Percentiles rank a stretch among this genome's conserved stretches.
Conservation (phyloP, 441 rosid species). For the Bocquillonia castaneifolia region DNA sequence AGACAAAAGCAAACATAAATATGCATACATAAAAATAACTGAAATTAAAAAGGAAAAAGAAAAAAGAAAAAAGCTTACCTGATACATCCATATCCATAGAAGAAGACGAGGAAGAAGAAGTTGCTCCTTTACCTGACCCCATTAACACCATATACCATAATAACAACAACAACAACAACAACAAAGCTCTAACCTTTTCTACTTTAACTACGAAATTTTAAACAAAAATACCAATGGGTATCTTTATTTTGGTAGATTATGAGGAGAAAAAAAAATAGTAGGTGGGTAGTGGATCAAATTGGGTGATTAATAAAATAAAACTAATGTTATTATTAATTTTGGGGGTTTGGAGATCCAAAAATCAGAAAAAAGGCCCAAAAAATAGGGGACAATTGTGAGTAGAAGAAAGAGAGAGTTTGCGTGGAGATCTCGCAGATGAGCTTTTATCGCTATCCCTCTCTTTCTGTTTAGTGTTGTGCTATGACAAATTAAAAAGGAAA, state of each 20-base stretch:
- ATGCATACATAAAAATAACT: background rate
- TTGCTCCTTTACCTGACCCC: constrained; percentile 43
- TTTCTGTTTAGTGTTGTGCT: no score
- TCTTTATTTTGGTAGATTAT: background rate
- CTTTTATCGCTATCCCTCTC: constrained; percentile 1
- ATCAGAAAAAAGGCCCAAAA: background rate
- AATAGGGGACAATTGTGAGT: background rate
- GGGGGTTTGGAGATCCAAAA: constrained; percentile 3
- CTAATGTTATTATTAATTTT: no score
- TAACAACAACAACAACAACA: background rate
- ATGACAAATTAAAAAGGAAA: background rate
- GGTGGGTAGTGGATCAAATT: background rate
- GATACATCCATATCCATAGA: constrained; percentile 34
- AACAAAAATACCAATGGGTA: background rate
- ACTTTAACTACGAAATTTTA: background rate
- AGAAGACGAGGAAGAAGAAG: constrained; percentile 41
- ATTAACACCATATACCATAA: constrained; percentile 26
- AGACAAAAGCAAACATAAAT: no score
- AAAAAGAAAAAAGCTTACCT: constrained; percentile 24
- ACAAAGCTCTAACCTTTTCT: background rate
- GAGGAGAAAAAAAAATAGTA: background rate
- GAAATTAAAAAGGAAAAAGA: background rate
- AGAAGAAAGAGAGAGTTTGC: background rate
- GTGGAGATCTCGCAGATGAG: constrained; percentile 15
- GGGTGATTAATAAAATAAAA: background rate